Conservation (phyloP, 306 rosid genomes). For the Datisca glomerata region DNA sequence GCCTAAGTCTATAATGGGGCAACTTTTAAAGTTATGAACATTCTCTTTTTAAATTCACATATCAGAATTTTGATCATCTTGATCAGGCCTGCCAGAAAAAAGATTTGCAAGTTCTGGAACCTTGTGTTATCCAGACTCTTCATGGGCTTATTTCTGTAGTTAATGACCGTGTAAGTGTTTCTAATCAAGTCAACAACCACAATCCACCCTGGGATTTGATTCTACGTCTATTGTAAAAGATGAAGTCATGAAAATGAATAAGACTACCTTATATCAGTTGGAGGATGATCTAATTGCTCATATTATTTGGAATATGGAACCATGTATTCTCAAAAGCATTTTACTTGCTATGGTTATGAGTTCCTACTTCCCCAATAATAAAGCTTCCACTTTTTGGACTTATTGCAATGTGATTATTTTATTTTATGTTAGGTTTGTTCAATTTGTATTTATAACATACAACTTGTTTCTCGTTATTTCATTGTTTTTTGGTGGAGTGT, state of each 20-base stretch:
- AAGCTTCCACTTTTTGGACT: too few relatives aligned
- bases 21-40: too few relatives aligned
- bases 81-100: slow-evolving; percentile 26
- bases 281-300: slow-evolving; percentile 67
- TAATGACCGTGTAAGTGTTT: slow-evolving; percentile 36
- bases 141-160: slow-evolving; percentile 75
- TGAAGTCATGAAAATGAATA: slow-evolving; percentile 21
- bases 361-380: slow-evolving; percentile 15
- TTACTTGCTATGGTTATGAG: slow-evolving; percentile 83
- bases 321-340: slow-evolving; percentile 46
- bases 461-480: too few relatives aligned
- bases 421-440: too few relatives aligned
- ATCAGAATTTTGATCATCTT: slow-evolving; percentile 18
- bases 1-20: too few relatives aligned
- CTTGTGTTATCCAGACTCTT: slow-evolving; percentile 54
- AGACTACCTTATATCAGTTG: slow-evolving; percentile 19
- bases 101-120: slow-evolving; percentile 43
- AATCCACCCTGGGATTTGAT: slow-evolving; percentile 34
- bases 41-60: slow-evolving; percentile 27
- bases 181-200: slow-evolving; percentile 25
- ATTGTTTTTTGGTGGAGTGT: too few relatives aligned
- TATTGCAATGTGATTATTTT: too few relatives aligned
- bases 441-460: too few relatives aligned
- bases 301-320: slow-evolving; percentile 43
- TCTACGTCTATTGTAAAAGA: slow-evolving; percentile 24